Percentiles rank a stretch among this genome's conserved stretches.
phyloP scores from a whole-genome alignment of 2,329 filamentous ascomycete species.

The Calycina herbarum region DNA sequence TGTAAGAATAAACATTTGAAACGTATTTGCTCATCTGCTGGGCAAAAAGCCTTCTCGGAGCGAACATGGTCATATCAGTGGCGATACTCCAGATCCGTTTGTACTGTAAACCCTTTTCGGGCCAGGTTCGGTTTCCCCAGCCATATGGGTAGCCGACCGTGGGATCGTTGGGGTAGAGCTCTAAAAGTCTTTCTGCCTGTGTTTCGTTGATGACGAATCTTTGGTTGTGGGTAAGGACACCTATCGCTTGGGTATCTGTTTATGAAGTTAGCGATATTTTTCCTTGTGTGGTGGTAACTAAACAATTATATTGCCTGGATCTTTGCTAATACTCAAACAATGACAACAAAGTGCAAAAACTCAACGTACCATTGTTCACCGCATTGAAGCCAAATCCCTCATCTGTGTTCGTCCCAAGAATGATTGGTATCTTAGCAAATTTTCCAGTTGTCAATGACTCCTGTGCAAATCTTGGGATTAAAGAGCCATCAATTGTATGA shows the following conservation, averaged over 20 bases:
- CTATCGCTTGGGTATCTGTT: background rate
- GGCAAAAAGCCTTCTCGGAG: background rate
- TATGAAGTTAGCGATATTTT: background rate
- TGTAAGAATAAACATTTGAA: constrained; percentile 2
- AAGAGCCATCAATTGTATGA: background rate
- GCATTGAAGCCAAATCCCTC: background rate
- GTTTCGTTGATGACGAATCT: background rate
- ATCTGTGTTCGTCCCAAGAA: constrained; percentile 1
- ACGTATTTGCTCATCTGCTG: constrained; percentile 1
- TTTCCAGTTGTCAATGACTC: background rate
- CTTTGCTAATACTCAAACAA: too few species aligned
- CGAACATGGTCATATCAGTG: background rate
- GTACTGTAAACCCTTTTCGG: background rate
- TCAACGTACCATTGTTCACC: background rate
- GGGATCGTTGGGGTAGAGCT: constrained; percentile 1
- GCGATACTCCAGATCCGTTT: constrained; percentile 2
- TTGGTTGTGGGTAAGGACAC: background rate
- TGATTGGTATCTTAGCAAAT: background rate
- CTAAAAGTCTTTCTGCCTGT: background rate
- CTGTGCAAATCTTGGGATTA: background rate
- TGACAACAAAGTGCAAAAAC: background rate
- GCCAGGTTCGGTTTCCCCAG: constrained; percentile 1
- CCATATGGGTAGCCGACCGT: background rate
- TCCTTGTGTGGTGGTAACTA: background rate
- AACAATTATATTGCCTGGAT: too few species aligned